Percentiles rank a stretch among this genome's conserved stretches.
Evolutionary conservation across 2,329 filamentous ascomycete genomes (phyloP).

Genomic region (Massarina eburnea): DNA sequence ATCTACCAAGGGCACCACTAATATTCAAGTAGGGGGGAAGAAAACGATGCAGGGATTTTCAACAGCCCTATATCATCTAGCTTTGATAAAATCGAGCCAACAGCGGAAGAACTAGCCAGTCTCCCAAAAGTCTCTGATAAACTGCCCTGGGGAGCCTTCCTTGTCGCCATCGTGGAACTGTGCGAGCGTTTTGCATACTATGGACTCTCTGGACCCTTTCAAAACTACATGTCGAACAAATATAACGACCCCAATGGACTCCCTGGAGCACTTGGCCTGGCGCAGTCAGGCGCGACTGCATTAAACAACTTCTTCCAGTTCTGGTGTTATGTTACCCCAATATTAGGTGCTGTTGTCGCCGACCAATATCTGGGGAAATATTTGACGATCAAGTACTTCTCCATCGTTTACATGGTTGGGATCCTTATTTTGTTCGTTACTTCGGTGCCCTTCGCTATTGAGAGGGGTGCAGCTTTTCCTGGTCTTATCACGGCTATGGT

Average conservation of each 20-base stretch:
- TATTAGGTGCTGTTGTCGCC: conserved; percentile 56
- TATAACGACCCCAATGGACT: conserved; percentile 44
- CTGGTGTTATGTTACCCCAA: conserved; percentile 52
- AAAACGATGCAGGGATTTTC: not conserved
- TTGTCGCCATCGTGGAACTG: conserved; percentile 53
- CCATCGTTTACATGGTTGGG: conserved; percentile 63
- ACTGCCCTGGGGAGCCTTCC: conserved; percentile 49
- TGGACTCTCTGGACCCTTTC: conserved; percentile 50
- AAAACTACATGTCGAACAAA: conserved; percentile 53
- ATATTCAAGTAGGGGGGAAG: not conserved
- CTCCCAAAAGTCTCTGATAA: conserved; percentile 45
- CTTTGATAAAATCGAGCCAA: conserved; percentile 25
- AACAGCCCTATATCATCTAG: not conserved
- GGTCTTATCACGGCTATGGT: conserved; percentile 66
- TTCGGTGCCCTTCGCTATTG: conserved; percentile 64
- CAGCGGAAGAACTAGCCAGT: conserved; percentile 25
- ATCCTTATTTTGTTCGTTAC: conserved; percentile 68
- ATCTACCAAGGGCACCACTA: not conserved
- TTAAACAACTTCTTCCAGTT: conserved; percentile 53
- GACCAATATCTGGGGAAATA: conserved; percentile 72
- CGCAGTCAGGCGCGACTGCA: conserved; percentile 48
- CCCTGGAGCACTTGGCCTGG: conserved; percentile 45
- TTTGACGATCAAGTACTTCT: conserved; percentile 69
- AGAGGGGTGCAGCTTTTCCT: conserved; percentile 60
- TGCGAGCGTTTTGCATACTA: conserved; percentile 54